These are phyloP conservation scores for Ogataea corticis DNA, from an alignment of 805 yeast genomes.

Conservation along the genomic window DNA sequence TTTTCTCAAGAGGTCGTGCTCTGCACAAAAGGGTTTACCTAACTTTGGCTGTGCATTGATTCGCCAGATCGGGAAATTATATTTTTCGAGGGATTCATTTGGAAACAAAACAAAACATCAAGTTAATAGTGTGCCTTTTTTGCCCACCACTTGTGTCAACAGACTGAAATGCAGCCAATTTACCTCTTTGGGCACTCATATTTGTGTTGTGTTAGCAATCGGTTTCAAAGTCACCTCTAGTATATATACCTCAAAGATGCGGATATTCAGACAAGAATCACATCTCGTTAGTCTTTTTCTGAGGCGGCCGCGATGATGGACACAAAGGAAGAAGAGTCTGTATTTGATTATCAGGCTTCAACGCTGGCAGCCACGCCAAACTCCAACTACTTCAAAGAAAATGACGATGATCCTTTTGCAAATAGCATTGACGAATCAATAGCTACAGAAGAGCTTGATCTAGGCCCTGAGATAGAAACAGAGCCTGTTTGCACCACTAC, in stretches of 20 bases:
- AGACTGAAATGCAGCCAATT: not conserved
- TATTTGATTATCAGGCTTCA: constrained; percentile 1
- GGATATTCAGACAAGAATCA: not conserved
- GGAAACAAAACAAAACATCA: not conserved
- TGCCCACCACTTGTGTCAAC: too few species aligned
- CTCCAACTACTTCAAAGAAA: constrained; percentile 1
- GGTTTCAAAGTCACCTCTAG: not conserved
- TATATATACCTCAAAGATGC: not conserved
- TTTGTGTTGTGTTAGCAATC: not conserved
- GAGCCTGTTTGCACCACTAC: not conserved
- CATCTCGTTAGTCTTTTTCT: not conserved
- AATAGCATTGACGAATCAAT: not conserved
- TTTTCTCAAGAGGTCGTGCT: constrained; percentile 1
- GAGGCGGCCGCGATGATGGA: not conserved
- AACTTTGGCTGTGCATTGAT: constrained; percentile 2
- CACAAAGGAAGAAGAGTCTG: constrained; percentile 1
- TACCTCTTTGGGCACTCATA: not conserved
- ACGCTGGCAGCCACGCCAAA: constrained; percentile 4
- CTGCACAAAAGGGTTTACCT: not conserved
- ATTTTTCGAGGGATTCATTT: not conserved
- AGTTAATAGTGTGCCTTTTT: too few species aligned
- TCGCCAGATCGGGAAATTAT: not conserved
- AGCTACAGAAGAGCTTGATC: not conserved
- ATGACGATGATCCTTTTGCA: constrained; percentile 3
- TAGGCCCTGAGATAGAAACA: not conserved